Evolutionary conservation across 768 basidiomycete species (phyloP).

Genomic region (Leccinellum albellum): DNA sequence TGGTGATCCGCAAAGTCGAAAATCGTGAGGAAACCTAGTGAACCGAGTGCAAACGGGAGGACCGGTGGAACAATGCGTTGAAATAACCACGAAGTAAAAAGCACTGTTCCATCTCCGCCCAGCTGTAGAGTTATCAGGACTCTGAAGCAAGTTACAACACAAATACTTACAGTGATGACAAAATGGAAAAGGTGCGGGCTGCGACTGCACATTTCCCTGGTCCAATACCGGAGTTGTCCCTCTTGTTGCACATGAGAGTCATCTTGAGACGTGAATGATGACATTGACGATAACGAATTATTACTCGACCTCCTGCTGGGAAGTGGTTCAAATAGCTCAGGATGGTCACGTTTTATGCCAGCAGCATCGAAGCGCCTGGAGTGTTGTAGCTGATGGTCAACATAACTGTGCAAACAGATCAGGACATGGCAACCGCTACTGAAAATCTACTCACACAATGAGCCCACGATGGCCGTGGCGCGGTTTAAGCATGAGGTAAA

Average conservation of each 20-base stretch:
- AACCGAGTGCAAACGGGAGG: slow-evolving; percentile 94
- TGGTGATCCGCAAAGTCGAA: slow-evolving; percentile 90
- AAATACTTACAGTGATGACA: slow-evolving; percentile 81
- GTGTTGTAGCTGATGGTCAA: slow-evolving; percentile 83
- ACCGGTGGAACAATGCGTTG: slow-evolving; percentile 99
- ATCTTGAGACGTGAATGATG: slow-evolving; percentile 42
- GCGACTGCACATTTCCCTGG: slow-evolving; percentile 88
- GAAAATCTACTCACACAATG: slow-evolving; percentile 62
- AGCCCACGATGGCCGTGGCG: slow-evolving; percentile 68
- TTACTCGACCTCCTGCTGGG: slow-evolving; percentile 68
- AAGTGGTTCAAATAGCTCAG: slow-evolving; percentile 81
- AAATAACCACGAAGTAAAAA: slow-evolving; percentile 99
- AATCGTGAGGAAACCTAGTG: slow-evolving; percentile 95
- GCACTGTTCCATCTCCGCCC: slow-evolving; percentile 96
- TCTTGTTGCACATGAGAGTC: slow-evolving; percentile 47
- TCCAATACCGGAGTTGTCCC: slow-evolving; percentile 97
- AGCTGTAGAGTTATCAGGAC: slow-evolving; percentile 49
- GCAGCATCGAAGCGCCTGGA: slow-evolving; percentile 94
- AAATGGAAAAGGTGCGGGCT: slow-evolving; percentile 95
- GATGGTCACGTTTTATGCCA: slow-evolving; percentile 81
- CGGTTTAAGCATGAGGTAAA: slow-evolving; percentile 93
- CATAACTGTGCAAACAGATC: slow-evolving; percentile 58
- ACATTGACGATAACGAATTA: slow-evolving; percentile 55
- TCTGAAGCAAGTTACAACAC: neutral
- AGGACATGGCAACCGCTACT: slow-evolving; percentile 7